Conservation (phyloP, 2,329 filamentous ascomycete species). For the Talaromyces verruculosus region DNA sequence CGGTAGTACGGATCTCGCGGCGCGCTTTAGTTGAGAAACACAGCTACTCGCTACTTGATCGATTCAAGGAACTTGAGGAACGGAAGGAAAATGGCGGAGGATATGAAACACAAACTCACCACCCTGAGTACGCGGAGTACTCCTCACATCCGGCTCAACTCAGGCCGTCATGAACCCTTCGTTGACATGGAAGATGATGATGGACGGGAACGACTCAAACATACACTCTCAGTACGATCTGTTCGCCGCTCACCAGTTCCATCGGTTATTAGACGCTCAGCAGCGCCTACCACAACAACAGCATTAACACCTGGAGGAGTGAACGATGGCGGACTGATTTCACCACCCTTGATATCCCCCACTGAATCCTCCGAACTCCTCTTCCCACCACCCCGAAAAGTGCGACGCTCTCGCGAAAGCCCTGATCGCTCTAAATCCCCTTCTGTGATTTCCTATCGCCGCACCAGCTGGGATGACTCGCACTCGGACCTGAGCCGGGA, state of each 20-base stretch:
- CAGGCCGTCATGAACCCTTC: constrained; percentile 56
- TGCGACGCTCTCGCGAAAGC: constrained; percentile 51
- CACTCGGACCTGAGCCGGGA: constrained; percentile 57
- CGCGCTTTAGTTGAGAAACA: background rate
- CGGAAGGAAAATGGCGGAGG: constrained; percentile 16
- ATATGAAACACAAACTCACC: constrained; percentile 14
- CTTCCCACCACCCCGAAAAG: constrained; percentile 45
- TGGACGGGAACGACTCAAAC: constrained; percentile 19
- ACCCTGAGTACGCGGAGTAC: constrained; percentile 29
- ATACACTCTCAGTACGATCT: constrained; percentile 15
- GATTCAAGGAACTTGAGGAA: background rate
- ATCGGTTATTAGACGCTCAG: constrained; percentile 27
- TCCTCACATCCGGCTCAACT: constrained; percentile 66
- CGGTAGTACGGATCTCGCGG: background rate
- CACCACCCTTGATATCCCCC: constrained; percentile 45
- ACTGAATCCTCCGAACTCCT: constrained; percentile 43
- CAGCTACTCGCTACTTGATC: background rate
- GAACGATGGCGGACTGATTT: constrained; percentile 13
- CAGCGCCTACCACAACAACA: constrained; percentile 33
- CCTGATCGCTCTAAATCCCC: constrained; percentile 51
- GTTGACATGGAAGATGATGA: constrained; percentile 37
- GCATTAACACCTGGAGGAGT: constrained; percentile 45
- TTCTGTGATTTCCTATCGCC: constrained; percentile 57
- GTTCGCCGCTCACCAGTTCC: constrained; percentile 18
- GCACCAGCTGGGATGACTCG: constrained; percentile 61